Conservation (phyloP, 2,329 filamentous ascomycete genomes). For the Fulvia fulva region DNA sequence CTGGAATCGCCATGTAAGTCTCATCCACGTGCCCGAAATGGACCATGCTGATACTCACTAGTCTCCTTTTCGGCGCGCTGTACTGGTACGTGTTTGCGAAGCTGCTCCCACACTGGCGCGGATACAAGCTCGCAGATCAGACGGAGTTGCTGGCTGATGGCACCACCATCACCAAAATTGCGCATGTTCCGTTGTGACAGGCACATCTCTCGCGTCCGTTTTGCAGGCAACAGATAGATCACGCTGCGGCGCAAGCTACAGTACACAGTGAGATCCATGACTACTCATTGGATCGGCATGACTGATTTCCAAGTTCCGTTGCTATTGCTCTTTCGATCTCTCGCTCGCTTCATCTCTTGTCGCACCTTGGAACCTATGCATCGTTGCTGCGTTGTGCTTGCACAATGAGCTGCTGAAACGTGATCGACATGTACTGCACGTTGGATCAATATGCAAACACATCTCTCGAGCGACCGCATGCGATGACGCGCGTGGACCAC, state of each 20-base stretch:
- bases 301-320: too few relatives aligned
- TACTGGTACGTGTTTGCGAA: constrained; percentile 70
- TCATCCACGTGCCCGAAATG: not conserved
- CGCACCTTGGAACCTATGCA: too few relatives aligned
- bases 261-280: too few relatives aligned
- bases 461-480: not conserved
- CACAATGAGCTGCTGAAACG: too few relatives aligned
- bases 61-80: constrained; percentile 54
- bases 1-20: constrained; percentile 52
- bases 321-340: too few relatives aligned
- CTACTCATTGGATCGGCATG: too few relatives aligned
- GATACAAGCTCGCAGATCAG: constrained; percentile 61
- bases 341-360: too few relatives aligned
- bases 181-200: constrained; percentile 12
- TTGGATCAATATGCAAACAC: too few relatives aligned
- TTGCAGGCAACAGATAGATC: not conserved
- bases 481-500: not conserved
- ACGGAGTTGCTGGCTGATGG: constrained; percentile 60
- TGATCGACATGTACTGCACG: too few relatives aligned
- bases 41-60: constrained; percentile 31
- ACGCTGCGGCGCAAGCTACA: not conserved
- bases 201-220: not conserved
- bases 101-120: constrained; percentile 55
- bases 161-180: constrained; percentile 56
- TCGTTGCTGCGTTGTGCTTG: too few relatives aligned